These are phyloP conservation scores for Naganishia sp. DNA, from an alignment of 1,284 basidiomycete genomes.

Conservation along the genomic window DNA sequence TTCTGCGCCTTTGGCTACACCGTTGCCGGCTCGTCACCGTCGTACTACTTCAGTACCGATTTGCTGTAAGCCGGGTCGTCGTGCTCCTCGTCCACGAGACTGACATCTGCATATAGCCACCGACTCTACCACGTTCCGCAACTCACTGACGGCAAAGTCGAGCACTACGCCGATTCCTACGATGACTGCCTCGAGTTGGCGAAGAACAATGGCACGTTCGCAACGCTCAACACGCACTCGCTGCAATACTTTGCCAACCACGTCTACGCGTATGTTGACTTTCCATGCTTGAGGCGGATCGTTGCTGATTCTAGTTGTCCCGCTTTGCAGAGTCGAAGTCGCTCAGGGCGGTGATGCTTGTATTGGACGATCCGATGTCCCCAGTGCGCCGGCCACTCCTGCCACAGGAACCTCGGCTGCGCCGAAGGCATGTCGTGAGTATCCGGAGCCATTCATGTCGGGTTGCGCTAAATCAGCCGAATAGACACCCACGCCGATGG, in stretches of 20 bases:
- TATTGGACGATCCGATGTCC: conserved; percentile 39
- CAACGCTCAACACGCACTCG: conserved; percentile 51
- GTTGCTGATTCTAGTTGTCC: neutral
- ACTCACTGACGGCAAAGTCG: conserved; percentile 45
- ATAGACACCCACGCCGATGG: conserved; percentile 47
- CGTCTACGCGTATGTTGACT: conserved; percentile 29
- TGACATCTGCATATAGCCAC: conserved; percentile 40
- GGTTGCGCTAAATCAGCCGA: neutral
- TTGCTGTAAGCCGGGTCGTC: conserved; percentile 41
- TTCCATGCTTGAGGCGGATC: conserved; percentile 45
- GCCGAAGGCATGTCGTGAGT: conserved; percentile 40
- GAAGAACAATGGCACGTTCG: conserved; percentile 44
- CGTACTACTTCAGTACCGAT: conserved; percentile 52
- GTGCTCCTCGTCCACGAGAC: neutral
- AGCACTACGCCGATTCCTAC: conserved; percentile 51
- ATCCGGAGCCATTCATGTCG: neutral
- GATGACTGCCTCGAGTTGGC: conserved; percentile 49
- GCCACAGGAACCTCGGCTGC: conserved; percentile 32
- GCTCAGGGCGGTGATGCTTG: conserved; percentile 48
- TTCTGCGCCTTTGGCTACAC: conserved; percentile 51
- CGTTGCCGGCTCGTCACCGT: conserved; percentile 43
- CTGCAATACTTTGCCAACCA: conserved; percentile 54
- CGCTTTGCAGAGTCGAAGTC: conserved; percentile 38
- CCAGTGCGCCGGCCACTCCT: conserved; percentile 29
- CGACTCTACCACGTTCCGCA: conserved; percentile 53